phyloP scores from a whole-genome alignment of 352 stramenopile genomes.

The Globisporangium cederbergense region DNA sequence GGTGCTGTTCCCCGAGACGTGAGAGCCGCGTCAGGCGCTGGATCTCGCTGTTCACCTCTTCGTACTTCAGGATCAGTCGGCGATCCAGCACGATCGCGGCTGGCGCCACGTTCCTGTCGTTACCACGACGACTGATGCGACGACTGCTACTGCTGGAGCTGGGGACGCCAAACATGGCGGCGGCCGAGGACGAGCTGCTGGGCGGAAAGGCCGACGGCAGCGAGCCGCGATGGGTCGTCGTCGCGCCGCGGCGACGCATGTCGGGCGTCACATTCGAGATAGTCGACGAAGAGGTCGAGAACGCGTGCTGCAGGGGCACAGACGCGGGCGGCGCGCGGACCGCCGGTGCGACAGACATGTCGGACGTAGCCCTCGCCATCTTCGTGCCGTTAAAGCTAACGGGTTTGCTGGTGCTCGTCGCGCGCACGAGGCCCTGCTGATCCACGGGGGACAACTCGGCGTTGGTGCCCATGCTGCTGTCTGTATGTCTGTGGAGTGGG shows the following conservation, averaged over 20 bases:
- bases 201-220: constrained; percentile 14
- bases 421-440: background rate
- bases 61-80: constrained; percentile 65
- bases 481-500: background rate
- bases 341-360: background rate
- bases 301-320: constrained; percentile 51
- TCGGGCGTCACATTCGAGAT: constrained; percentile 12
- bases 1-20: constrained; percentile 33
- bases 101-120: background rate
- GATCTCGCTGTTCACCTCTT: constrained; percentile 76
- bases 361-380: constrained; percentile 3
- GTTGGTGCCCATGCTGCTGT: constrained; percentile 6
- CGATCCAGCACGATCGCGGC: constrained; percentile 48
- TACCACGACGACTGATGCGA: constrained; percentile 1
- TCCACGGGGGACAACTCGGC: constrained; percentile 6
- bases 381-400: background rate
- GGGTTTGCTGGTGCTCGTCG: constrained; percentile 1
- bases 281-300: constrained; percentile 31
- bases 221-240: constrained; percentile 12
- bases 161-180: constrained; percentile 3
- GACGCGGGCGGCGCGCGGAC: background rate
- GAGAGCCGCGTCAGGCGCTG: constrained; percentile 62
- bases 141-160: background rate
- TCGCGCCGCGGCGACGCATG: constrained; percentile 16
- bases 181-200: background rate